A percentile compares a stretch with the other conserved stretches of the same genome.
Evolutionary conservation across 2,329 filamentous ascomycete species (phyloP).

Genomic region (Pseudocercospora pini-densiflorae): DNA sequence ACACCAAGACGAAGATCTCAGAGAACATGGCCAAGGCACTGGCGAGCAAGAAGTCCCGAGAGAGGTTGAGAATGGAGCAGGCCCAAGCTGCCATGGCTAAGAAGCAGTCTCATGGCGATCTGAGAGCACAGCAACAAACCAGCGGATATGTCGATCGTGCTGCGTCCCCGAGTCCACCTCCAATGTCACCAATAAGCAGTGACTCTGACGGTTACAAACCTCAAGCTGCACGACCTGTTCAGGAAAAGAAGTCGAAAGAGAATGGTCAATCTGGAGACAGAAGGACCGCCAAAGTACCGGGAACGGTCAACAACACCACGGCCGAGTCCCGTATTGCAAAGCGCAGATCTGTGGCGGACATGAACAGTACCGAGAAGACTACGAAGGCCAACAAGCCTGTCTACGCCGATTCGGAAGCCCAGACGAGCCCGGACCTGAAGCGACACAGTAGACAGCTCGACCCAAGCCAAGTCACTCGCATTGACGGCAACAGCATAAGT

Average conservation of each 20-base stretch:
- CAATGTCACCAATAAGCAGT: background rate
- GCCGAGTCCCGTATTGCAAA: background rate
- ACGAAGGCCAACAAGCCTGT: background rate
- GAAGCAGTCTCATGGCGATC: slow-evolving; percentile 2
- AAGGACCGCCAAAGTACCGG: background rate
- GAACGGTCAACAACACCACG: background rate
- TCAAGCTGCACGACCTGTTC: background rate
- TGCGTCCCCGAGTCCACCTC: background rate
- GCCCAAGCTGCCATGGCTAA: background rate
- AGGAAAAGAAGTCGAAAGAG: background rate
- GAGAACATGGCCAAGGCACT: slow-evolving; percentile 1
- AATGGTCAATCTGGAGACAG: background rate
- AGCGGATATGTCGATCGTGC: background rate
- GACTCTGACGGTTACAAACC: background rate
- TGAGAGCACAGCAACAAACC: background rate
- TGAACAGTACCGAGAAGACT: background rate
- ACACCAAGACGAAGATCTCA: slow-evolving; percentile 4
- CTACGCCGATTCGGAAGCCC: slow-evolving; percentile 1
- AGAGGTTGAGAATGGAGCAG: background rate
- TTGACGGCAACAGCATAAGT: background rate
- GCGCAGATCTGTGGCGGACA: background rate
- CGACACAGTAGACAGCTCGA: background rate
- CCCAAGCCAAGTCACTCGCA: background rate
- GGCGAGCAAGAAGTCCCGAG: slow-evolving; percentile 5
- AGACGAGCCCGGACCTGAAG: background rate